Percentiles rank a stretch among this genome's conserved stretches.
Conservation (phyloP, 2,329 filamentous ascomycete species). For the Colletotrichum costaricense region DNA sequence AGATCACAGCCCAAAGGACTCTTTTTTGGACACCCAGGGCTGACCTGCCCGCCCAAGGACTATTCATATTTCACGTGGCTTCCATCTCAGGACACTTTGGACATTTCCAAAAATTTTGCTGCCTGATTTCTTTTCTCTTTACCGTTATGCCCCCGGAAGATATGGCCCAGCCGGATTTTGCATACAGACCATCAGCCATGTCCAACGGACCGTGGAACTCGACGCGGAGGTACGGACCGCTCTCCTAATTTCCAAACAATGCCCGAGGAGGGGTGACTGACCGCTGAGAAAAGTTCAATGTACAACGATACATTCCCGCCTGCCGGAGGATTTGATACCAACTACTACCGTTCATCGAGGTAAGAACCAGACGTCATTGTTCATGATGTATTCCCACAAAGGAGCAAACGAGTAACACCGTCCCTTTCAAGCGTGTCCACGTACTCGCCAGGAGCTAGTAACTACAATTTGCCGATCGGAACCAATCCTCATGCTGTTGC, state of each 20-base stretch:
- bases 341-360: constrained; percentile 51
- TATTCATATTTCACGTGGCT: constrained; percentile 37
- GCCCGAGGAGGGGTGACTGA: constrained; percentile 34
- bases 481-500: constrained; percentile 52
- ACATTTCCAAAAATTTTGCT: constrained; percentile 21
- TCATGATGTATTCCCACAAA: constrained; percentile 19
- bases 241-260: constrained; percentile 14
- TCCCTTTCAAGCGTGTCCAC: constrained; percentile 52
- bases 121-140: constrained; percentile 33
- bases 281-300: constrained; percentile 42
- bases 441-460: constrained; percentile 48
- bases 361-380: constrained; percentile 42
- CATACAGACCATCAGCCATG: constrained; percentile 58
- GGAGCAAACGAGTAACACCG: constrained; percentile 46
- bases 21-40: constrained; percentile 34
- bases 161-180: constrained; percentile 60
- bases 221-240: constrained; percentile 62
- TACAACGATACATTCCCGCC: constrained; percentile 48
- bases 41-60: constrained; percentile 34
- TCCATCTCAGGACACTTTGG: constrained; percentile 32
- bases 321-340: constrained; percentile 48
- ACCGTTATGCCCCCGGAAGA: constrained; percentile 51
- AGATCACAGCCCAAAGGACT: constrained; percentile 31
- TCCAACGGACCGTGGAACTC: constrained; percentile 62
- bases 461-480: constrained; percentile 46